Base-by-base conservation (phyloP, 495 filamentous ascomycete genomes). In the Cercophora sp. region DNA sequence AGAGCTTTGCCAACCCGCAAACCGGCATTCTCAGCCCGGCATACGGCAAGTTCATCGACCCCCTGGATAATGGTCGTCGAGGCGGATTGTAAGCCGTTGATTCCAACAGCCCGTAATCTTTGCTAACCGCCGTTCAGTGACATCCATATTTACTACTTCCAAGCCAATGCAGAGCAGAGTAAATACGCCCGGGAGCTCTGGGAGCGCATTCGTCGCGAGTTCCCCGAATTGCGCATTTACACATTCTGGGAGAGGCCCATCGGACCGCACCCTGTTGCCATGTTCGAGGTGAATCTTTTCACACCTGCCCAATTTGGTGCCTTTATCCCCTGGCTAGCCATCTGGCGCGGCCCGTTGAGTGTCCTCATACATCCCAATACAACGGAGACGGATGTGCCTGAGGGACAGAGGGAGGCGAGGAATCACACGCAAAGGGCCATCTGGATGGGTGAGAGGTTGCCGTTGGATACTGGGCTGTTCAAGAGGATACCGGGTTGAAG, bases 281-380 rank as follows among this genome's bases (percentile, higher is more conserved):
- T 96, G 91, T 89, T 96, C 57, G 91, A 96, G 67, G 91, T 96
- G 13, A 93, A 93, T 55, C 31, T 96, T 23, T 87, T 91, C 65
- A 89, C 84, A 0, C 91, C 91, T 0, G 82, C 82, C 4, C 88
- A 96, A 65, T 93, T 95, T 58, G 90, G 90, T 2, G 91, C 90
- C 0, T 92, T 96, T 57, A 66, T 96, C 18, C 75, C 85, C 0
- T 96, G 91, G 91, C 71, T 96, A 36, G 78, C 89, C 22, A 83
- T 95, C 49, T 83, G 91, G 62, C 79, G 91, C 1, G 91, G 91
- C 0, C 90, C 89, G 24, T 66, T 96, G 48, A 88, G 84, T 41
- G 91, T 70, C 1, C 68, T 96, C 48, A 62, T 96, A 5, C 91
- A 96, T 64, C 89, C 91, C 0, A 94, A 96, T 62, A 91, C 88